Conservation (phyloP, 1,139 yeast species). For the Magnusiomyces sp. region DNA sequence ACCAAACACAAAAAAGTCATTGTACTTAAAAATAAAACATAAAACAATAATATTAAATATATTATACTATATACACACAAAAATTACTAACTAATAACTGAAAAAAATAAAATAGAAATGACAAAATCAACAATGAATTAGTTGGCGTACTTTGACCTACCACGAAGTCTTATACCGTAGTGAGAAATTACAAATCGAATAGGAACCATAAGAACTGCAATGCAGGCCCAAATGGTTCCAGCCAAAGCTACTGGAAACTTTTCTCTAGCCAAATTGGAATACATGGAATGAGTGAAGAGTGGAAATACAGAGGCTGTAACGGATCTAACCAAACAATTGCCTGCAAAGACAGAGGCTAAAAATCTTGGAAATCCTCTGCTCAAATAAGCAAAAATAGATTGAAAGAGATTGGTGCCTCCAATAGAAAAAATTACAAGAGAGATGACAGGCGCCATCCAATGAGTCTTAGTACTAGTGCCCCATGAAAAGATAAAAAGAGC, state of each 20-base stretch:
- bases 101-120: too few relatives aligned
- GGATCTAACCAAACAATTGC: conserved; percentile 43
- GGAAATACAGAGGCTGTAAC: conserved; percentile 50
- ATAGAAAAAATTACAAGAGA: conserved; percentile 73
- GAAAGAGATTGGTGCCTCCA: conserved; percentile 64
- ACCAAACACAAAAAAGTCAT: too few relatives aligned
- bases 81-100: too few relatives aligned
- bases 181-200: conserved; percentile 47
- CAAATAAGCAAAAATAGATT: conserved; percentile 61
- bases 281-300: conserved; percentile 44
- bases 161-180: conserved; percentile 48
- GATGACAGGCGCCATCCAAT: conserved; percentile 73
- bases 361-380: conserved; percentile 66
- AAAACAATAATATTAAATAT: too few relatives aligned
- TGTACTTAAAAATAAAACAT: too few relatives aligned
- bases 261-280: conserved; percentile 35
- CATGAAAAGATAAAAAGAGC: conserved; percentile 75
- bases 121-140: too few relatives aligned
- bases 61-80: too few relatives aligned
- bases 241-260: conserved; percentile 54
- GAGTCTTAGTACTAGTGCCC: conserved; percentile 53
- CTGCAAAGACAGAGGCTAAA: conserved; percentile 51
- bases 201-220: conserved; percentile 37
- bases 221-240: conserved; percentile 41
- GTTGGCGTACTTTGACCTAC: conserved; percentile 24